Base-by-base conservation (phyloP, 257 asterid species). In the Ballota nigra region DNA sequence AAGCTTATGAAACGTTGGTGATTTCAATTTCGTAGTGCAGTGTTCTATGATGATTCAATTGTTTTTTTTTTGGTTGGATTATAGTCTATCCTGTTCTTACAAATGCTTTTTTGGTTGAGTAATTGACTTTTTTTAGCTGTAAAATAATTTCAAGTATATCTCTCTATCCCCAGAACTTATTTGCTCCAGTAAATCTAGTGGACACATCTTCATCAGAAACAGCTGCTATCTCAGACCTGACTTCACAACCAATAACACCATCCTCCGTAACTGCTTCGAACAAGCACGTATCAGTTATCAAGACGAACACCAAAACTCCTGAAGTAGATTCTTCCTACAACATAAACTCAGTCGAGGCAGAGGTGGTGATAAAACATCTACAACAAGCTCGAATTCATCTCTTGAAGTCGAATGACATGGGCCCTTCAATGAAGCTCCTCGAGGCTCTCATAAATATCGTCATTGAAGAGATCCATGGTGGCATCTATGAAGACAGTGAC, bases 351-450 rank as follows among this genome's bases (percentile, higher is more conserved):
- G 52, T 76, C 45, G 96, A 87, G 80, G 43, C 80, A 18, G 89
- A 86, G 53, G 11, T 82, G 80, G 77, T 74, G 67, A 81, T 84
- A 24, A 85, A 85, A 40, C 81, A 81, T 65, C 76, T 89, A 43
- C 73, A 74, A 66, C 82, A 84, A 80, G 92, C 92, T 75, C 83
- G 77, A 75, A 57, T 63, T 75, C 82, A 78, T 65, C 63, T 81
- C 67, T 3, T 69, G 76, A 82, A 81, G 40, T 84, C 90, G 15
- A 69, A 66, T 31, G 84, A 78, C 36, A n/a, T 82, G 56, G 84
- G 82, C 68, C 73, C 56, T 12, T 82, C 86, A 33, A 84, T 81
- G 86, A 85, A 73, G 77, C 70, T 92, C 70, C 68, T 92, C 77
- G 90, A 85, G 59, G 85, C 81, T 59, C 65, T 83, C 58, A 49